Conservation (phyloP, 306 rosid species). For the Acmispon strigosus region DNA sequence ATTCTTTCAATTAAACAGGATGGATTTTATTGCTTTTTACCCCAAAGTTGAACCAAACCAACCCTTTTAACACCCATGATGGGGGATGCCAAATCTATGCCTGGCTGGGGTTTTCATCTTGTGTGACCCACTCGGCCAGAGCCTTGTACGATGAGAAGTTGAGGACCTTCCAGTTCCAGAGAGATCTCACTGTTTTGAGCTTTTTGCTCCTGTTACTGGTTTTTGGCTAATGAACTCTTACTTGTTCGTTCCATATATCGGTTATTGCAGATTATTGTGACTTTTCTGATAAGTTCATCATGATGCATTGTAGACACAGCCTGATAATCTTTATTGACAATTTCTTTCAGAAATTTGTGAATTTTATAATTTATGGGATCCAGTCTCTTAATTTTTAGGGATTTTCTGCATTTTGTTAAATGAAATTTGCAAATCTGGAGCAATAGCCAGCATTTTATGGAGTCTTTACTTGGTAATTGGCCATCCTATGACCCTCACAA, state of each 20-base stretch:
- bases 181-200: not conserved
- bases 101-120: not conserved
- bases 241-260: not conserved
- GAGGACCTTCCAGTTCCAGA: not conserved
- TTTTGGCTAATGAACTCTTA: not conserved
- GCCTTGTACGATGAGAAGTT: not conserved
- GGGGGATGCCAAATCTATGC: too few species aligned
- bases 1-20: not conserved
- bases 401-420: not conserved
- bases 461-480: slow-evolving; percentile 76
- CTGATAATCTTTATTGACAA: not conserved
- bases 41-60: too few species aligned
- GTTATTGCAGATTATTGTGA: not conserved
- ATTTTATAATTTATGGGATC: not conserved
- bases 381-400: not conserved
- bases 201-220: not conserved
- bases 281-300: not conserved
- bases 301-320: not conserved
- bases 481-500: slow-evolving; percentile 90
- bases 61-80: too few species aligned
- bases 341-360: not conserved
- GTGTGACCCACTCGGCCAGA: not conserved
- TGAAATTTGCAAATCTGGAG: slow-evolving; percentile 8
- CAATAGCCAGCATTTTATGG: slow-evolving; percentile 42
- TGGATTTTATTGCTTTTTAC: not conserved